These are phyloP conservation scores for Populus alba DNA, from an alignment of 345 rosid genomes.

Conservation along the genomic window DNA sequence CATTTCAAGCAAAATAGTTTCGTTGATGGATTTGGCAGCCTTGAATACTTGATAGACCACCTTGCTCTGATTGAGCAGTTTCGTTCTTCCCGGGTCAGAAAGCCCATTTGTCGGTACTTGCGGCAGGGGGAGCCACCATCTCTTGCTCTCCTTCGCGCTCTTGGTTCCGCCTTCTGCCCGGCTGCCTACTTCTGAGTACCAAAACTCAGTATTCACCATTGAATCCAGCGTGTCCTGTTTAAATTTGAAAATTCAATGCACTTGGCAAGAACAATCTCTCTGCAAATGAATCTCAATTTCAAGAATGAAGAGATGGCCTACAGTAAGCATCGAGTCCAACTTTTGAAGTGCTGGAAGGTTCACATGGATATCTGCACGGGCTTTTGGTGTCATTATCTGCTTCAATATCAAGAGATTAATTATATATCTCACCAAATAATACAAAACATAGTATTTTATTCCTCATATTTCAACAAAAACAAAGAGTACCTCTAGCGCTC, in stretches of 20 bases:
- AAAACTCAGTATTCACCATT: slow-evolving; percentile 83
- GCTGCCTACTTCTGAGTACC: slow-evolving; percentile 84
- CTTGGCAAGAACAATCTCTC: not conserved
- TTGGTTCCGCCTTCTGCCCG: slow-evolving; percentile 74
- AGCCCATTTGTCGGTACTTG: slow-evolving; percentile 81
- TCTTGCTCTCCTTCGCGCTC: slow-evolving; percentile 64
- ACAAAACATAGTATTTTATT: not conserved
- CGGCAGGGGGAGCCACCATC: slow-evolving; percentile 98
- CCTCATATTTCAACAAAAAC: not conserved
- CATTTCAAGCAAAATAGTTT: slow-evolving; percentile 81
- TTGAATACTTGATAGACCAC: slow-evolving; percentile 85
- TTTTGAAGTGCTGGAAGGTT: slow-evolving; percentile 95
- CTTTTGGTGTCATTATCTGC: slow-evolving; percentile 94
- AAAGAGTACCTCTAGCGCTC: slow-evolving; percentile 64
- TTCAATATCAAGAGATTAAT: slow-evolving; percentile 24
- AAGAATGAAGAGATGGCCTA: slow-evolving; percentile 41
- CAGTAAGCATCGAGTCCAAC: slow-evolving; percentile 89
- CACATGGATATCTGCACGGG: slow-evolving; percentile 86
- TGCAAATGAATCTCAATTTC: not conserved
- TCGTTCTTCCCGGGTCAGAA: slow-evolving; percentile 65
- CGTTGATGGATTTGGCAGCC: slow-evolving; percentile 88
- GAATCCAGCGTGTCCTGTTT: slow-evolving; percentile 77
- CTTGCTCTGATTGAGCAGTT: slow-evolving; percentile 49
- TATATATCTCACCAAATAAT: slow-evolving; percentile 14
- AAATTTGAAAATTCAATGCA: slow-evolving; percentile 7